Evolutionary conservation across 352 stramenopile genomes (phyloP).

Genomic region (Phytophthora citrophthora): DNA sequence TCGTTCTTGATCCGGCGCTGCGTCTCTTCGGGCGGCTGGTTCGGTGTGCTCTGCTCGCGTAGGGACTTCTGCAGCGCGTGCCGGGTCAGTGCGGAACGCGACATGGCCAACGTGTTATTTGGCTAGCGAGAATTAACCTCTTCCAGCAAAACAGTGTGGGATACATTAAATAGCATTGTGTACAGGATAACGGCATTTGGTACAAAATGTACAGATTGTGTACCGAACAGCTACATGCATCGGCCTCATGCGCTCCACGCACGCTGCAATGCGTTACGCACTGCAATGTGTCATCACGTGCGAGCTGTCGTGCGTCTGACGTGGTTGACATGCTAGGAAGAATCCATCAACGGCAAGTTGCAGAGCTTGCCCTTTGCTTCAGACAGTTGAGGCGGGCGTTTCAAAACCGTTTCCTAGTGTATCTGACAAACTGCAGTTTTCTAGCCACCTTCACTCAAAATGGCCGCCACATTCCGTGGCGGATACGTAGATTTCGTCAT

Average conservation of each 20-base stretch:
- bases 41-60: constrained; percentile 40
- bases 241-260: not conserved
- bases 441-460: constrained; percentile 3
- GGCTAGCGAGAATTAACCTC: too few relatives aligned
- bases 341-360: not conserved
- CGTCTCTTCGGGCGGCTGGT: constrained; percentile 43
- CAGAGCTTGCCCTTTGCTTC: constrained; percentile 3
- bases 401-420: constrained; percentile 4
- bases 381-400: constrained; percentile 24
- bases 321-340: constrained; percentile 10
- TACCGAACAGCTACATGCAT: not conserved
- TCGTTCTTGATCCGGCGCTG: constrained; percentile 80
- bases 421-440: not conserved
- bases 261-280: constrained; percentile 1
- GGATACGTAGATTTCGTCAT: constrained; percentile 34
- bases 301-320: constrained; percentile 11
- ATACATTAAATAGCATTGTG: too few relatives aligned
- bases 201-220: not conserved
- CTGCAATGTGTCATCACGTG: not conserved
- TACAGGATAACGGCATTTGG: not conserved
- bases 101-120: constrained; percentile 45
- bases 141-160: too few relatives aligned
- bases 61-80: constrained; percentile 70
- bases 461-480: constrained; percentile 11
- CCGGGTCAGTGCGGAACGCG: constrained; percentile 73